Evolutionary conservation across 2,329 filamentous ascomycete genomes (phyloP).

Genomic region (Fusarium robinianum): DNA sequence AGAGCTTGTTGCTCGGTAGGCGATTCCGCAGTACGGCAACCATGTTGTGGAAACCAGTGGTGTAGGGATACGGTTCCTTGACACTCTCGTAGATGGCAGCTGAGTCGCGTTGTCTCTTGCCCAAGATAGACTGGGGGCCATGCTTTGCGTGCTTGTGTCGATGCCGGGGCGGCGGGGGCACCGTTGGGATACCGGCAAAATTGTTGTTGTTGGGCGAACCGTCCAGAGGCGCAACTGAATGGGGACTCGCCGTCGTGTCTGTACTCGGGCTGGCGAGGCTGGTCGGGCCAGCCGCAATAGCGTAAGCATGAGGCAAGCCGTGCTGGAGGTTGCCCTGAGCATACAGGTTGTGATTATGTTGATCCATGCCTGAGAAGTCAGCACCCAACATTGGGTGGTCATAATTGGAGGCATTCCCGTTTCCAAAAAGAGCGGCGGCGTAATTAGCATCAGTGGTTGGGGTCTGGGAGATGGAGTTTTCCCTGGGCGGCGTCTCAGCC

Average conservation of each 20-base stretch:
- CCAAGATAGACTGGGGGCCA: slow-evolving; percentile 54
- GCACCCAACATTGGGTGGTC: slow-evolving; percentile 55
- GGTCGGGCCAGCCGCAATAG: slow-evolving; percentile 65
- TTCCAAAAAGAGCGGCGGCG: slow-evolving; percentile 54
- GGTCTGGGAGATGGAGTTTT: slow-evolving; percentile 56
- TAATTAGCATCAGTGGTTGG: slow-evolving; percentile 46
- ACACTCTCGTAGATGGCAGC: slow-evolving; percentile 88
- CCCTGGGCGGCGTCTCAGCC: slow-evolving; percentile 75
- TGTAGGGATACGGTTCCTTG: slow-evolving; percentile 89
- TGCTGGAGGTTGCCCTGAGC: slow-evolving; percentile 64
- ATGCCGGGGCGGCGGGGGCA: slow-evolving; percentile 40
- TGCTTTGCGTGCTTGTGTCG: slow-evolving; percentile 52
- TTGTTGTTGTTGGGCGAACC: slow-evolving; percentile 50
- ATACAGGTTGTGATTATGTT: slow-evolving; percentile 52
- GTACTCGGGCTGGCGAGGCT: slow-evolving; percentile 68
- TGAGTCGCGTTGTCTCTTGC: slow-evolving; percentile 70
- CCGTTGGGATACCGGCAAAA: slow-evolving; percentile 36
- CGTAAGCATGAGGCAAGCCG: slow-evolving; percentile 67
- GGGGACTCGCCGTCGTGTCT: slow-evolving; percentile 64
- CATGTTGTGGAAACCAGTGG: slow-evolving; percentile 85
- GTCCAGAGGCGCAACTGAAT: slow-evolving; percentile 59
- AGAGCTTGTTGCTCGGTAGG: slow-evolving; percentile 74
- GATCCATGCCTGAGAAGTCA: slow-evolving; percentile 59
- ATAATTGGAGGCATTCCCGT: slow-evolving; percentile 56
- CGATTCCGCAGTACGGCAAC: slow-evolving; percentile 79